These are phyloP conservation scores for Cyclocybe aegerita DNA, from an alignment of 768 basidiomycete species.

Conservation along the genomic window DNA sequence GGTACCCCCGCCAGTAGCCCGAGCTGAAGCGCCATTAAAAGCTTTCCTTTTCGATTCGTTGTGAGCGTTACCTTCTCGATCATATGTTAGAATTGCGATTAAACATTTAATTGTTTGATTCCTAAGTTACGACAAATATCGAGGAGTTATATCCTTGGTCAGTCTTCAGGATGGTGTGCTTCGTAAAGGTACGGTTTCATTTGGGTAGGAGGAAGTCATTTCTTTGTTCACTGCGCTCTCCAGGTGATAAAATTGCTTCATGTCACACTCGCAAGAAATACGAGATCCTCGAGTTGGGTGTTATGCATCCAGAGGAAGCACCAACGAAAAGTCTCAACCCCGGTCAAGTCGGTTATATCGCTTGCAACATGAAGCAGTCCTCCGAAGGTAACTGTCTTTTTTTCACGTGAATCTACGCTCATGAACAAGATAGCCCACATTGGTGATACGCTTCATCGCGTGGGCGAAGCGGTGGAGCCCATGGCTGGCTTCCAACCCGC, in stretches of 20 bases:
- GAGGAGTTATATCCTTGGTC: slow-evolving; percentile 92
- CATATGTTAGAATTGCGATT: background rate
- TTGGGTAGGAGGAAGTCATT: background rate
- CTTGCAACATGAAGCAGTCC: slow-evolving; percentile 98
- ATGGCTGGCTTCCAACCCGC: slow-evolving; percentile 90
- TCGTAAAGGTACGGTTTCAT: slow-evolving; percentile 61
- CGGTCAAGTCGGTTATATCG: slow-evolving; percentile 86
- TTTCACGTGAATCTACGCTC: background rate
- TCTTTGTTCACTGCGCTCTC: background rate
- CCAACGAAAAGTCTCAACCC: slow-evolving; percentile 64
- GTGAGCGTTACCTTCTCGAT: slow-evolving; percentile 42
- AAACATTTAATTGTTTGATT: slow-evolving; percentile 11
- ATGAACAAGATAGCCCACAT: slow-evolving; percentile 65
- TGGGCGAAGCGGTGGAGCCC: slow-evolving; percentile 72
- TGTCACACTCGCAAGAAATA: slow-evolving; percentile 85
- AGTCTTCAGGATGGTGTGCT: slow-evolving; percentile 79
- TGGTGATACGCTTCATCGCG: slow-evolving; percentile 87
- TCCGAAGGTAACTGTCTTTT: slow-evolving; percentile 66
- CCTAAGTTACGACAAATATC: slow-evolving; percentile 86
- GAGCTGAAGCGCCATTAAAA: slow-evolving; percentile 55
- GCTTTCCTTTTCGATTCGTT: slow-evolving; percentile 93
- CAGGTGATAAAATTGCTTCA: slow-evolving; percentile 90
- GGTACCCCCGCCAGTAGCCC: slow-evolving; percentile 77
- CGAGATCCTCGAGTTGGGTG: slow-evolving; percentile 84
- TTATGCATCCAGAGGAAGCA: slow-evolving; percentile 89